Conservation (phyloP, 2,329 filamentous ascomycete species). For the Alternaria rosae region DNA sequence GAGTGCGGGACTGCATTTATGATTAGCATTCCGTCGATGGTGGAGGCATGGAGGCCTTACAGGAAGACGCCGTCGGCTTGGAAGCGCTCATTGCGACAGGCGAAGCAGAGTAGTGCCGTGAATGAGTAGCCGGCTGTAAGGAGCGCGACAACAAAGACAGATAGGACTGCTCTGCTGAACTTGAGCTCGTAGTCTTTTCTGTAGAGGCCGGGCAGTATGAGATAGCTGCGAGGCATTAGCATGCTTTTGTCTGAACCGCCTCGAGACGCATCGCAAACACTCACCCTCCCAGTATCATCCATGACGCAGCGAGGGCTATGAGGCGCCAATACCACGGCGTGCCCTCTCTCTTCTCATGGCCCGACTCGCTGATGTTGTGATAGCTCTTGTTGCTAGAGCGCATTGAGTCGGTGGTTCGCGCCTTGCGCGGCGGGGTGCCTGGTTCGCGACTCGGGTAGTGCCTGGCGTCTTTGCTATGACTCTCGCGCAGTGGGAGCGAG, state of each 20-base stretch:
- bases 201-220: conserved; percentile 59
- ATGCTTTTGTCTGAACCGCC: neutral
- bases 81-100: conserved; percentile 56
- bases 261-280: conserved; percentile 20
- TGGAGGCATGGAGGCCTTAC: conserved; percentile 32
- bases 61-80: conserved; percentile 58
- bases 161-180: conserved; percentile 51
- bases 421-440: conserved; percentile 23
- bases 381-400: conserved; percentile 40
- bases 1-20: conserved; percentile 46
- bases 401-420: conserved; percentile 38
- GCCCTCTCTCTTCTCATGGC: conserved; percentile 25
- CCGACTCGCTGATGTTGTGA: conserved; percentile 36
- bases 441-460: conserved; percentile 31
- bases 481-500: conserved; percentile 21
- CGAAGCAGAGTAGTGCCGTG: conserved; percentile 57
- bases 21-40: conserved; percentile 22
- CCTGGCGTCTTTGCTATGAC: conserved; percentile 14
- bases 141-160: conserved; percentile 57
- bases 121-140: conserved; percentile 58
- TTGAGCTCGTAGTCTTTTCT: conserved; percentile 50
- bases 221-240: conserved; percentile 49
- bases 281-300: conserved; percentile 59
- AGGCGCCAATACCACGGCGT: conserved; percentile 59
- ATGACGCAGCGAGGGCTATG: conserved; percentile 53